Evolutionary conservation across 768 basidiomycete species (phyloP).

Genomic region (Fibroporia radiculosa): DNA sequence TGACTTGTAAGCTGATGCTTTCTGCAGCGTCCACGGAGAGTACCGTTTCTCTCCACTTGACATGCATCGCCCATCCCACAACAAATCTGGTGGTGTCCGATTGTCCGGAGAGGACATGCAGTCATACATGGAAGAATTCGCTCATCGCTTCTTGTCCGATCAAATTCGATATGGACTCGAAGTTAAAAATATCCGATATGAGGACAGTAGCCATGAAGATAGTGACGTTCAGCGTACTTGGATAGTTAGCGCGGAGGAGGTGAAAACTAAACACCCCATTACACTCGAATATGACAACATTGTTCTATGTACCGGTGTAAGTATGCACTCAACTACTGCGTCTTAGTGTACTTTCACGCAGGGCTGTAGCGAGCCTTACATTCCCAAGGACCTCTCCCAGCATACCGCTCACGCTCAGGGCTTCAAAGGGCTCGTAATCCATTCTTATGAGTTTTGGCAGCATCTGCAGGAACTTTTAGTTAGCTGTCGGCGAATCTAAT

Average conservation of each 20-base stretch:
- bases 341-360: background rate
- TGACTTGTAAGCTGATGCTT: background rate
- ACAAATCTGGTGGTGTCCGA: conserved; percentile 31
- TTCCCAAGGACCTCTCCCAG: conserved; percentile 36
- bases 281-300: conserved; percentile 38
- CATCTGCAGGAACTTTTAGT: conserved; percentile 34
- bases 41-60: conserved; percentile 47
- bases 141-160: conserved; percentile 36
- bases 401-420: conserved; percentile 27
- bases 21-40: conserved; percentile 52
- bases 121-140: conserved; percentile 49
- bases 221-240: conserved; percentile 27
- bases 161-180: conserved; percentile 40
- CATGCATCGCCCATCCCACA: conserved; percentile 38
- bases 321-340: conserved; percentile 6
- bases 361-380: background rate
- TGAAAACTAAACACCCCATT: conserved; percentile 16
- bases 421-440: conserved; percentile 39
- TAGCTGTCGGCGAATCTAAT: conserved; percentile 12
- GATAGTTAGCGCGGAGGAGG: conserved; percentile 36
- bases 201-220: conserved; percentile 16
- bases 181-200: conserved; percentile 34
- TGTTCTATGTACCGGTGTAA: conserved; percentile 52
- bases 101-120: conserved; percentile 49
- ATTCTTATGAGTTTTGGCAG: conserved; percentile 41